Percentiles rank a stretch among this genome's conserved stretches.
These are phyloP conservation scores for Magnusiomyces fungicola DNA, from an alignment of 1,139 yeast genomes.

Conservation along the genomic window DNA sequence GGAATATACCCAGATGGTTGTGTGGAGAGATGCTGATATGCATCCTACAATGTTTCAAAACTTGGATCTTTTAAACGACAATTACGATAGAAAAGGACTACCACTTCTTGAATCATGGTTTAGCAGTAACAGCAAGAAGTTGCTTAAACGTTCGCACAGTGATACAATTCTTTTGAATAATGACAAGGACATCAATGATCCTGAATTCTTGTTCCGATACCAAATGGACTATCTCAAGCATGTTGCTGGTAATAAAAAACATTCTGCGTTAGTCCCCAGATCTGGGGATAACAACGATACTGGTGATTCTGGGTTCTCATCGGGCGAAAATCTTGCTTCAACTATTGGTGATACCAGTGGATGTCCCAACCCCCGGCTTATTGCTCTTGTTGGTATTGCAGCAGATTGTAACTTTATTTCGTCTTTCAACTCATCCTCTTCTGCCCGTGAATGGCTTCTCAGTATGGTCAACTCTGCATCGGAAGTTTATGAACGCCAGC, in stretches of 20 bases:
- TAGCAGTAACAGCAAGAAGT: background rate
- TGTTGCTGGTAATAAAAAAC: background rate
- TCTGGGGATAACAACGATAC: constrained; percentile 21
- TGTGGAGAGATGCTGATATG: constrained; percentile 32
- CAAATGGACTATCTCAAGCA: background rate
- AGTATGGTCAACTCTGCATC: constrained; percentile 34
- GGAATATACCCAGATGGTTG: constrained; percentile 20
- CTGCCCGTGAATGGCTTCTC: constrained; percentile 30
- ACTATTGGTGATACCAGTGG: constrained; percentile 32
- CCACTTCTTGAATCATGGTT: constrained; percentile 24
- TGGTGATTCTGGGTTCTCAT: constrained; percentile 27
- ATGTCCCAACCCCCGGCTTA: constrained; percentile 30
- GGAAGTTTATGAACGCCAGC: constrained; percentile 31
- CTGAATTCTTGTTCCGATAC: constrained; percentile 30
- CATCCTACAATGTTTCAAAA: constrained; percentile 15
- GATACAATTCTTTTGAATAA: background rate
- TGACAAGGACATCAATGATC: constrained; percentile 17
- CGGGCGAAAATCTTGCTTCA: constrained; percentile 26
- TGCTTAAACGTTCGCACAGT: background rate
- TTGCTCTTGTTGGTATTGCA: constrained; percentile 35
- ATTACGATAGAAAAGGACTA: constrained; percentile 20
- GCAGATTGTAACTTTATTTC: constrained; percentile 34
- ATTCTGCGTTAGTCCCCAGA: background rate
- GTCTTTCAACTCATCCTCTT: constrained; percentile 27
- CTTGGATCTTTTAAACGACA: constrained; percentile 12